Evolutionary conservation across 2,329 filamentous ascomycete species (phyloP), one percentile per base, ranked within the genome.

Genomic region (Colletotrichum destructivum): DNA sequence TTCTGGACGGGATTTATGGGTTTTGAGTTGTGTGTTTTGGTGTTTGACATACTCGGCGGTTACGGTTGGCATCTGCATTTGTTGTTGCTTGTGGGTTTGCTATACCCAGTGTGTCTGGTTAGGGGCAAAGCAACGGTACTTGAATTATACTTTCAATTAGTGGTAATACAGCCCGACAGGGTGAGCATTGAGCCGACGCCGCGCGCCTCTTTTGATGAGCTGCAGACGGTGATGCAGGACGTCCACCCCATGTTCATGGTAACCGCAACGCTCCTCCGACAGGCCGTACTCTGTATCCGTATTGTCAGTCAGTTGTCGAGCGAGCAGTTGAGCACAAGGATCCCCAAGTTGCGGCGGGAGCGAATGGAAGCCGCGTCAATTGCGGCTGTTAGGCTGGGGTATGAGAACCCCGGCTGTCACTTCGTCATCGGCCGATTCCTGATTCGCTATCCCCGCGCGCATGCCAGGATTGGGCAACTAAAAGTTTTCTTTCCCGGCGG

Each of bases 61-160:
- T n/a, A 47, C 38, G 69, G 65, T 69, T 59, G 59, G 60, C 65
- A 72, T 72, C 46, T 69, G 69, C 69, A 72, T 72, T 69, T 59
- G 62, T 69, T 59, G 62, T 51, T 64, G 44, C 59, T 72, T 42
- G 44, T 52, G 57, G 61, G 65, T 67, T 69, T 72, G 69, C 59
- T 69, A 69, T 72, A 72, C 69, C 69, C 63, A 60, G 54, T 54
- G 51, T 59, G 56, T 64, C 54, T 69, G 69, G 65, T 69, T 66
- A 26, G 60, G 65, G 69, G 59, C 66, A 71, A 62, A 52, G 46
- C 61, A 63, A 55, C 38, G 69, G 54, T 59, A 64, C 55, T 69
- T 64, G 65, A 49, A 55, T 72, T 72, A 63, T 69, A 69, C 46
- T 65, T 60, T 70, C 57, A 69, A 68, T 46, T 72, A 72, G 65